phyloP scores from a whole-genome alignment of 805 yeast genomes.

The Groenewaldozyma salmanticensis region DNA sequence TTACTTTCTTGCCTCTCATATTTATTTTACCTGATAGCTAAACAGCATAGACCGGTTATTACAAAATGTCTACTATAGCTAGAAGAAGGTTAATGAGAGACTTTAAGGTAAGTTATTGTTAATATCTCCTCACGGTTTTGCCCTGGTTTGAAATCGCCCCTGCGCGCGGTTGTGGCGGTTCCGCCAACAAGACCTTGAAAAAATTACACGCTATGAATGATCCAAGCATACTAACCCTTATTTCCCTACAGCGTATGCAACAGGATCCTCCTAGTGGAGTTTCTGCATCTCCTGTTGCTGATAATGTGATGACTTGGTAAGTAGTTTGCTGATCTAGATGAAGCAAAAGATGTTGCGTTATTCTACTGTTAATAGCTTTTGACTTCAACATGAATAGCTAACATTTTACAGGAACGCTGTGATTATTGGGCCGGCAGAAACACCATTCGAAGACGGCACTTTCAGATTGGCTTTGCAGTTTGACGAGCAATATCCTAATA shows the following conservation, averaged over 20 bases:
- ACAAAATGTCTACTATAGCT: conserved; percentile 91
- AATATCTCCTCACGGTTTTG: conserved; percentile 15
- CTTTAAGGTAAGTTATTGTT: conserved; percentile 53
- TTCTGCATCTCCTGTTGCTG: conserved; percentile 93
- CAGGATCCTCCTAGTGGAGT: conserved; percentile 98
- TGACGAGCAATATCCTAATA: conserved; percentile 95
- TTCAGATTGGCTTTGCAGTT: conserved; percentile 78
- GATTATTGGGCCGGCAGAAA: conserved; percentile 93
- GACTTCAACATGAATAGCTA: not conserved
- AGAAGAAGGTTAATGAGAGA: conserved; percentile 98
- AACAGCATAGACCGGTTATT: no score
- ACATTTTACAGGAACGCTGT: conserved; percentile 60
- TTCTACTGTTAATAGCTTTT: no score
- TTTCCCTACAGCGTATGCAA: conserved; percentile 82
- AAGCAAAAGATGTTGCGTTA: no score
- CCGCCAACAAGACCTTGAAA: no score
- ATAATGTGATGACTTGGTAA: conserved; percentile 88
- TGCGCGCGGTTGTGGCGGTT: no score
- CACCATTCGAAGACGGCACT: conserved; percentile 98
- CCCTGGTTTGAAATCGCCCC: no score
- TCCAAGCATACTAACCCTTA: no score
- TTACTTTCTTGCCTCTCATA: no score
- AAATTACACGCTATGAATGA: no score
- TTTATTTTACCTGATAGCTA: no score
- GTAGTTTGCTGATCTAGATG: conserved; percentile 11